These are phyloP conservation scores for Scortechinia acanthostroma DNA, from an alignment of 2,329 filamentous ascomycete species.

Conservation along the genomic window DNA sequence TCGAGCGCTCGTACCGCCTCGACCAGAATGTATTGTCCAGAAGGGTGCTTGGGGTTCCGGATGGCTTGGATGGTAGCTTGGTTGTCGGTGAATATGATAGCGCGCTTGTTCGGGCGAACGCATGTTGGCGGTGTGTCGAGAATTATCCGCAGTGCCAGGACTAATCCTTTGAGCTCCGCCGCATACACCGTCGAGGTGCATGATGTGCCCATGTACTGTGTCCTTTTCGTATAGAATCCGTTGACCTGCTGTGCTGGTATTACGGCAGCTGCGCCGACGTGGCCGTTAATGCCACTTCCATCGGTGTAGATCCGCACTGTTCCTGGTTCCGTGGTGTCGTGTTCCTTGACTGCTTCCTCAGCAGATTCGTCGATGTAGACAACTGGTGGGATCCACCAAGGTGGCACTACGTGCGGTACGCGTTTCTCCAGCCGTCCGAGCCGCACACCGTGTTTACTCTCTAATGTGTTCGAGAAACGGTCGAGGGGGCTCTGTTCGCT, in stretches of 20 bases:
- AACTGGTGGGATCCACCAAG: background rate
- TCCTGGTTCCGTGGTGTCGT: background rate
- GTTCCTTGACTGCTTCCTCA: background rate
- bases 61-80: conserved; percentile 9
- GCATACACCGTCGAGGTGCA: too few species aligned
- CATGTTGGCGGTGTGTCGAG: too few species aligned
- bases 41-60: conserved; percentile 5
- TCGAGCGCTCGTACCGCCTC: background rate
- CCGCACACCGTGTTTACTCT: too few species aligned
- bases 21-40: conserved; percentile 5
- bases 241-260: background rate
- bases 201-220: too few species aligned
- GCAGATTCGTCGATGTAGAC: background rate
- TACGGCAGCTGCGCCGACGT: conserved; percentile 4
- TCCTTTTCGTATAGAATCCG: conserved; percentile 4
- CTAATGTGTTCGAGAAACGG: too few species aligned
- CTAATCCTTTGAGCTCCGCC: conserved; percentile 9
- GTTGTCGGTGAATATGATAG: conserved; percentile 10
- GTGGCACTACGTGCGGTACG: background rate
- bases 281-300: conserved; percentile 5
- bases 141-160: conserved; percentile 3
- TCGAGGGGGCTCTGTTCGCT: too few species aligned
- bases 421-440: too few species aligned
- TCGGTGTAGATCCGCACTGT: conserved; percentile 4
- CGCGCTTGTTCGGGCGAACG: background rate